phyloP scores from a whole-genome alignment of 306 rosid species.

The Medicago lupulina region DNA sequence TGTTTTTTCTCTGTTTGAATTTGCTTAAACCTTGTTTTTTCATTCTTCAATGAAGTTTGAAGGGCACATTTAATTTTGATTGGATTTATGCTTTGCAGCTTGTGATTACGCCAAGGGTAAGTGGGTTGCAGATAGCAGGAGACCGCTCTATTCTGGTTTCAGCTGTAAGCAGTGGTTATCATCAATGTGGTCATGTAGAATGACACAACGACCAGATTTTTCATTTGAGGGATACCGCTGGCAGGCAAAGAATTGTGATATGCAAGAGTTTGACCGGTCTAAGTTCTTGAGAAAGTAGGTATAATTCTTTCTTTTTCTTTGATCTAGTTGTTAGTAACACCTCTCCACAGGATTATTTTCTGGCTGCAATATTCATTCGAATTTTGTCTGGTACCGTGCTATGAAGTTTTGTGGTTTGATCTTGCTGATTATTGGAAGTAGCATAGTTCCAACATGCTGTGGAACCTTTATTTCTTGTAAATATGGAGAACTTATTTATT shows the following conservation, averaged over 20 bases:
- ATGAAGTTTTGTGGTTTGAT: constrained; percentile 4
- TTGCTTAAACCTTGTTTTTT: constrained; percentile 31
- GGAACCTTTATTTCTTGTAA: constrained; percentile 5
- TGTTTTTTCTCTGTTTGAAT: constrained; percentile 24
- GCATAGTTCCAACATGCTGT: background rate
- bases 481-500: background rate
- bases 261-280: constrained; percentile 72
- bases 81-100: constrained; percentile 56
- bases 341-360: constrained; percentile 21
- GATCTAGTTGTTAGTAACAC: constrained; percentile 31
- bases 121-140: constrained; percentile 76
- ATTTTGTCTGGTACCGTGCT: constrained; percentile 18
- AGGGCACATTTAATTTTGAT: constrained; percentile 26
- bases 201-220: constrained; percentile 76
- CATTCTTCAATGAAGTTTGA: constrained; percentile 27
- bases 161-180: constrained; percentile 87
- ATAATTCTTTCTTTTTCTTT: constrained; percentile 31
- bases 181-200: constrained; percentile 91
- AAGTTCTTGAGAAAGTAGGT: constrained; percentile 79
- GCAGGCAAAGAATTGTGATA: constrained; percentile 80
- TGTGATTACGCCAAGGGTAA: constrained; percentile 91
- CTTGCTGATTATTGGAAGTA: background rate
- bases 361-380: constrained; percentile 24
- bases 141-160: constrained; percentile 85
- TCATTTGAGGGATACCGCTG: constrained; percentile 84